Evolutionary conservation across 257 asterid species (phyloP).

Genomic region (Salvia hispanica): DNA sequence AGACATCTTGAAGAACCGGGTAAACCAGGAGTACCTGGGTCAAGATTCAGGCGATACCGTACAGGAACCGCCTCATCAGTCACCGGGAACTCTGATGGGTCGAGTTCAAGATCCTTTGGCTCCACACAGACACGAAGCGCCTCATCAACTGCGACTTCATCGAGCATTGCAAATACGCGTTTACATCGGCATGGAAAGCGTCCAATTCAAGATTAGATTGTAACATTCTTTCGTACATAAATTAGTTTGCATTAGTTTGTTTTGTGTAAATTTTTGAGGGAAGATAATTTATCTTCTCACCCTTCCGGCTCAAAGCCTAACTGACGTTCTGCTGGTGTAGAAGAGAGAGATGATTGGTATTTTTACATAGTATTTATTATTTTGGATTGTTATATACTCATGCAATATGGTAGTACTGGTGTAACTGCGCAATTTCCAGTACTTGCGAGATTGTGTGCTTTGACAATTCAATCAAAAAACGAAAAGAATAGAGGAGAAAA

Average conservation of each 20-base stretch:
- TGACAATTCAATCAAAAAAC: no score
- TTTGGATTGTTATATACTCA: no score
- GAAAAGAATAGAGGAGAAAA: no score
- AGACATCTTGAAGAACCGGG: constrained; percentile 74
- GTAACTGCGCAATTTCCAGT: no score
- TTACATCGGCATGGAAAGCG: constrained; percentile 37
- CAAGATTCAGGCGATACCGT: constrained; percentile 51
- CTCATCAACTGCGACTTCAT: constrained; percentile 46
- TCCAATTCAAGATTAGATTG: constrained; percentile 32
- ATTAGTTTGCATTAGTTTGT: background rate
- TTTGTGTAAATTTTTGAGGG: constrained; percentile 16
- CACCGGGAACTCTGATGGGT: constrained; percentile 52
- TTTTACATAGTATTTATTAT: no score
- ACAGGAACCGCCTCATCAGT: constrained; percentile 33
- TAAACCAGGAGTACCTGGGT: constrained; percentile 73
- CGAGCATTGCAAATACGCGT: constrained; percentile 23
- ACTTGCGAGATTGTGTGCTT: no score
- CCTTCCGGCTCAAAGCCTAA: background rate
- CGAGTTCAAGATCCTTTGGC: constrained; percentile 49
- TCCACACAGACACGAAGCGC: constrained; percentile 47
- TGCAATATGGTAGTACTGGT: no score
- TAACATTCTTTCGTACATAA: constrained; percentile 35
- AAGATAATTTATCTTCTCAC: background rate
- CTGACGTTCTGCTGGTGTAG: constrained; percentile 3
- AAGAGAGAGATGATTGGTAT: background rate